Base-by-base conservation (phyloP, 2,329 filamentous ascomycete species). In the Ceratocystiopsis brevicomis region DNA sequence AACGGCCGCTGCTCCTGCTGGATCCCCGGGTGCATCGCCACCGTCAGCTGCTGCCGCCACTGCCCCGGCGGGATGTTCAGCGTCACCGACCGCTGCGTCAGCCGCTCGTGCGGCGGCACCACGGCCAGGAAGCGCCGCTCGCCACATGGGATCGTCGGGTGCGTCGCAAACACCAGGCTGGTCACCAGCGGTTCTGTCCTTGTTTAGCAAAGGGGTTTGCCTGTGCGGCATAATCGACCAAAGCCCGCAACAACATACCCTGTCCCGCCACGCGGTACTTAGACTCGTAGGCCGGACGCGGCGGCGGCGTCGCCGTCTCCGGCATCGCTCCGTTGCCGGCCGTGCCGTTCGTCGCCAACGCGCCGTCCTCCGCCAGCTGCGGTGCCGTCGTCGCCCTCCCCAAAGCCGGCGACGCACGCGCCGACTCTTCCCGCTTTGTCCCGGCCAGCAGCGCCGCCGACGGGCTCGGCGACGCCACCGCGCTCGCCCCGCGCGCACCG, bases 71-170 rank as follows among this genome's bases (percentile, higher is more conserved):
- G 76, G 11, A 90, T 63, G 45, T 76, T 78, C 44, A 90, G 64
- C 6, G 82, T 81, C 37, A 81, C 65, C 5, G 77, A 83, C 52
- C 88, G 80, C 45, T 83, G 75, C 25, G 75, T 69, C 52, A 79
- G 68, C 16, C 68, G 71, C 8, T 73, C 62, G 42, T 78, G 76
- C 4, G 85, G 77, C 2, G 70, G 66, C 32, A 93, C 62, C 34
- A 73, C 69, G 44, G 82, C 63, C 33, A 71, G 63, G 55, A 79
- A 76, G 21, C 73, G 74, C 21, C 71, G 70, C 10, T 75, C 63
- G 3, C 76, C 58, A n/a, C 40, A 43, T 41, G 72, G 71, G 37
- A 85, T 64, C 12, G 68, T 69, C 1, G 80, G 77, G 54, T 88
- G 81, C 9, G 78, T 78, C 44, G 70, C 67, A 15, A 87, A 62